phyloP scores from a whole-genome alignment of 1,139 yeast genomes.

The Saccharomycopsis hybrid region DNA sequence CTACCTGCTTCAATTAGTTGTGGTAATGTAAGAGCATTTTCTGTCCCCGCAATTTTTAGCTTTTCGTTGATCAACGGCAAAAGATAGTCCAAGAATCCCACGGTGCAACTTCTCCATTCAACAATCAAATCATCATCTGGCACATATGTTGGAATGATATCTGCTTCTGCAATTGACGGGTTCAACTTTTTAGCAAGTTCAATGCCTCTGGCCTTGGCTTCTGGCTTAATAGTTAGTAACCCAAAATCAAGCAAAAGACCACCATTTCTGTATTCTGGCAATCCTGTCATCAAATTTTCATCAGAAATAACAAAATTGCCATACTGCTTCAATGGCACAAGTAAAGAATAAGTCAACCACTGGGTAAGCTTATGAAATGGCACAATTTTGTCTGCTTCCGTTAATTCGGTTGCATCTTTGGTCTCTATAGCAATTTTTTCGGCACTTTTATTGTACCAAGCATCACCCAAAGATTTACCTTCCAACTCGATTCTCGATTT shows the following conservation, averaged over 20 bases:
- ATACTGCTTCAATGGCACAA: conserved; percentile 42
- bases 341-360: conserved; percentile 54
- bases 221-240: conserved; percentile 40
- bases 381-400: conserved; percentile 34
- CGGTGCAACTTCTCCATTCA: conserved; percentile 59
- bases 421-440: conserved; percentile 29
- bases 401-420: conserved; percentile 24
- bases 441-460: conserved; percentile 36
- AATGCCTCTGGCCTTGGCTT: conserved; percentile 32
- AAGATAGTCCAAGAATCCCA: conserved; percentile 45
- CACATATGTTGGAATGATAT: conserved; percentile 39
- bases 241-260: conserved; percentile 51
- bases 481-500: conserved; percentile 42
- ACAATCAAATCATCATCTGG: conserved; percentile 53
- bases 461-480: conserved; percentile 50
- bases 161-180: too few species aligned
- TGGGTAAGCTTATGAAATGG: conserved; percentile 59
- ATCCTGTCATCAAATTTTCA: conserved; percentile 45
- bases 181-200: conserved; percentile 27
- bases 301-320: conserved; percentile 36
- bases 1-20: conserved; percentile 59
- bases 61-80: conserved; percentile 41
- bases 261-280: conserved; percentile 61
- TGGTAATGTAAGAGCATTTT: conserved; percentile 35
- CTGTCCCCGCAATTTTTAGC: conserved; percentile 27